Percentiles rank a stretch among this genome's conserved stretches.
phyloP scores from a whole-genome alignment of 73 alveolate species.

The Paramecium tetraurelia region DNA sequence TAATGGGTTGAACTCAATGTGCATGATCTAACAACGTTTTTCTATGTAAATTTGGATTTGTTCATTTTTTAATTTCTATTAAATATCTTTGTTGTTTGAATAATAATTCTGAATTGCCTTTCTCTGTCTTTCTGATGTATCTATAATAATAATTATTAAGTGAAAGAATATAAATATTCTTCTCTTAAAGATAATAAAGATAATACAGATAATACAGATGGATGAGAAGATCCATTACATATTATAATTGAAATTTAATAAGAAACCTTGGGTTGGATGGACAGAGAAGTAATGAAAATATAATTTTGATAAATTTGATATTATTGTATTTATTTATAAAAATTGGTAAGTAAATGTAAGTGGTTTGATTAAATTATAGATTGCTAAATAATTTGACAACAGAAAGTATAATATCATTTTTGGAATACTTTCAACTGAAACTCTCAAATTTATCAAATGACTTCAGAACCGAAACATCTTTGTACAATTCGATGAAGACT shows the following conservation, averaged over 20 bases:
- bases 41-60: not conserved
- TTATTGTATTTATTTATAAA: no score
- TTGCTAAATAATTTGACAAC: not conserved
- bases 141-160: no score
- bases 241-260: no score
- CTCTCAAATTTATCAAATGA: not conserved
- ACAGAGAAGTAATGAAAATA: no score
- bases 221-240: no score
- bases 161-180: no score
- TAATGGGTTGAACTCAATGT: not conserved
- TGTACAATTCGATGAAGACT: not conserved
- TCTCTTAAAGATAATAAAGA: no score
- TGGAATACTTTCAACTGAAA: not conserved
- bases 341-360: no score
- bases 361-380: not conserved
- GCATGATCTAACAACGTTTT: not conserved
- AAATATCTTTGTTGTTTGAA: not conserved
- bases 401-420: not conserved
- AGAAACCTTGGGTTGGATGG: no score
- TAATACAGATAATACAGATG: no score
- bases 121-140: no score
- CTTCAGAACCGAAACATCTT: not conserved
- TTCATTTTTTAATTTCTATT: not conserved
- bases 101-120: not conserved
- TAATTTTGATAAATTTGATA: no score